Percentiles rank a stretch among this genome's conserved stretches.
These are phyloP conservation scores for Suillus luteus DNA, from an alignment of 768 basidiomycete species.

Conservation along the genomic window DNA sequence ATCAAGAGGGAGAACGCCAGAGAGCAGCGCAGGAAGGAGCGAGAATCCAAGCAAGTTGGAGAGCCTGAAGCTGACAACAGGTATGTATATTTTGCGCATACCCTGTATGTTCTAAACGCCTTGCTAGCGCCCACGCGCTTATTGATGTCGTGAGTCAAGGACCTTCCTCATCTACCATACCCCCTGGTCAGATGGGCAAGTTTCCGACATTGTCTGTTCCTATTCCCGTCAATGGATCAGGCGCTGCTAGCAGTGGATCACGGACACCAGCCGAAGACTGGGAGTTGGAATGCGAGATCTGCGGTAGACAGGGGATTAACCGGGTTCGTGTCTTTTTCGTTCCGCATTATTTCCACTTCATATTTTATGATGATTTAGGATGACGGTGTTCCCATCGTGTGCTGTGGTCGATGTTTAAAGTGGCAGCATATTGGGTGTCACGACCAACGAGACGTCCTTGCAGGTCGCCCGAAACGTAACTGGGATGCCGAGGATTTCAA, in stretches of 20 bases:
- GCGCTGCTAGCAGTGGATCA: constrained; percentile 39
- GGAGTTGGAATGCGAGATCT: constrained; percentile 90
- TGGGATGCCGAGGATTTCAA: constrained; percentile 88
- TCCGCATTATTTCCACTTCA: constrained; percentile 10
- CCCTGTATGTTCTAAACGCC: constrained; percentile 18
- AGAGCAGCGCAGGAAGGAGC: constrained; percentile 47
- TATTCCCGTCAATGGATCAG: constrained; percentile 26
- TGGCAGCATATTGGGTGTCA: constrained; percentile 94
- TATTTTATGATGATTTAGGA: constrained; percentile 50
- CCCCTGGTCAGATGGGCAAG: constrained; percentile 12
- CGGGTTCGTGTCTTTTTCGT: constrained; percentile 47
- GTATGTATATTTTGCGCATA: constrained; percentile 17
- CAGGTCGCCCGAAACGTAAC: constrained; percentile 68
- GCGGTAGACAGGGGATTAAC: constrained; percentile 70
- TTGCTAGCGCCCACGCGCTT: constrained; percentile 17
- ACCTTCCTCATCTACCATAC: not conserved
- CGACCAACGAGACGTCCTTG: constrained; percentile 64
- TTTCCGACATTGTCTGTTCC: constrained; percentile 6
- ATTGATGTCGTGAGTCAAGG: constrained; percentile 8
- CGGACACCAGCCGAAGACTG: constrained; percentile 68
- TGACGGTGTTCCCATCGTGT: constrained; percentile 77
- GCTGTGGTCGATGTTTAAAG: constrained; percentile 76
- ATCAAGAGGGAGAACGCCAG: constrained; percentile 58
- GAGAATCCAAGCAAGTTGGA: constrained; percentile 33
- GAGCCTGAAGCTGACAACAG: constrained; percentile 12